These are phyloP conservation scores for Nakazawaea sp. DNA, from an alignment of 805 yeast genomes.

Conservation along the genomic window DNA sequence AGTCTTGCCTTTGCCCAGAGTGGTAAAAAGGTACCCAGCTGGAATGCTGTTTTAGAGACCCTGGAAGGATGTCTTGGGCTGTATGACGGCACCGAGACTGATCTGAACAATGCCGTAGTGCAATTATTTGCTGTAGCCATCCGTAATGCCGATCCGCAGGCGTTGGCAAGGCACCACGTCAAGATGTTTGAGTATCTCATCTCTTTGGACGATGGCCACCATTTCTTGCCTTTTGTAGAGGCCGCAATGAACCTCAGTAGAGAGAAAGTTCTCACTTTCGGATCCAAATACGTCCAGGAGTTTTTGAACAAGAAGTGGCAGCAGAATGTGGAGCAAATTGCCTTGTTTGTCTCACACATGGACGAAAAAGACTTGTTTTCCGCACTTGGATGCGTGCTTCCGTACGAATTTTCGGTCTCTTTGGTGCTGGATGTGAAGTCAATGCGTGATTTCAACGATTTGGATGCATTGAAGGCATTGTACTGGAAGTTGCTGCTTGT, in stretches of 20 bases:
- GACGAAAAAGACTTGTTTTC: constrained; percentile 15
- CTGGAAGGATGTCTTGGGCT: constrained; percentile 12
- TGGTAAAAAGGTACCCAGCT: constrained; percentile 53
- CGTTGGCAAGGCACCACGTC: constrained; percentile 40
- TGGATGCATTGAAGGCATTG: constrained; percentile 24
- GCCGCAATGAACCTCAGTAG: constrained; percentile 32
- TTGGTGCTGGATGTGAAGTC: constrained; percentile 23
- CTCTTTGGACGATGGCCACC: constrained; percentile 25
- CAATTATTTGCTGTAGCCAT: constrained; percentile 42
- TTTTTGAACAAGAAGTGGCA: constrained; percentile 39
- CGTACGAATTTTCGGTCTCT: no score
- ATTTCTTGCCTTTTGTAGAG: constrained; percentile 41
- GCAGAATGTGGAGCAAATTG: constrained; percentile 26
- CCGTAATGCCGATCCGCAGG: constrained; percentile 47
- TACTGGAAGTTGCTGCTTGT: constrained; percentile 48
- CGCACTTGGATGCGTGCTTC: constrained; percentile 18
- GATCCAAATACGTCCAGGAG: constrained; percentile 38
- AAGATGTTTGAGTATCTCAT: constrained; percentile 33
- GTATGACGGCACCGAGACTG: constrained; percentile 3
- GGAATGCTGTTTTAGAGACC: constrained; percentile 29
- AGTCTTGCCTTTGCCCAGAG: constrained; percentile 60
- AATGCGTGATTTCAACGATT: constrained; percentile 4
- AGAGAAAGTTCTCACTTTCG: constrained; percentile 40
- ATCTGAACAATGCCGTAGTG: constrained; percentile 24
- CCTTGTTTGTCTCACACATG: constrained; percentile 35